Evolutionary conservation across 2,329 filamentous ascomycete genomes (phyloP).

Genomic region (Hymenoscyphus fraxineus): DNA sequence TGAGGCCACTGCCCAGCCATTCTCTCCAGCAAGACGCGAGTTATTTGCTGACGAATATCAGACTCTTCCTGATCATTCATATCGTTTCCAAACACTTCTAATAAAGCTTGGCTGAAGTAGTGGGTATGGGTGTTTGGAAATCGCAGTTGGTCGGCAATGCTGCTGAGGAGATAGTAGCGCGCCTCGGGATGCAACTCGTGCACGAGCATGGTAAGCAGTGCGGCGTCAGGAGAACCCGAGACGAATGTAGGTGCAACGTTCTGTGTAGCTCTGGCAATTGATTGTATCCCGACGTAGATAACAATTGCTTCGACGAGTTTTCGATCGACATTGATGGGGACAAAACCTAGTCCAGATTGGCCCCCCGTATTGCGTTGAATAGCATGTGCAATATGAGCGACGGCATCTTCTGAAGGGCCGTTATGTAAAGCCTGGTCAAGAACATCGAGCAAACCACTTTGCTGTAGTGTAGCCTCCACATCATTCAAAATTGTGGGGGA

Average conservation of each 20-base stretch:
- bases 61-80: conserved; percentile 68
- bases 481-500: conserved; percentile 64
- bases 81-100: conserved; percentile 81
- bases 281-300: conserved; percentile 74
- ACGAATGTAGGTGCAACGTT: conserved; percentile 63
- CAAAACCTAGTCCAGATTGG: conserved; percentile 62
- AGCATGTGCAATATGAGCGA: conserved; percentile 72
- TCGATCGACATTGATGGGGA: conserved; percentile 65
- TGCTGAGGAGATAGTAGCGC: conserved; percentile 78
- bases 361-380: conserved; percentile 58
- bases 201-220: conserved; percentile 70
- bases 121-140: conserved; percentile 87
- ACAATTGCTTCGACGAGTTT: conserved; percentile 76
- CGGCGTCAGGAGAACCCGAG: conserved; percentile 61
- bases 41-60: conserved; percentile 86
- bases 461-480: conserved; percentile 46
- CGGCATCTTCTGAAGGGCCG: conserved; percentile 65
- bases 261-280: conserved; percentile 55
- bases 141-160: conserved; percentile 87
- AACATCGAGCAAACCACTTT: conserved; percentile 55
- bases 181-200: conserved; percentile 72
- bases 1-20: conserved; percentile 86
- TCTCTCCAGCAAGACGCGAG: conserved; percentile 81
- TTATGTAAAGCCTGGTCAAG: conserved; percentile 55
- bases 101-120: conserved; percentile 82